Evolutionary conservation across 2,329 filamentous ascomycete species (phyloP).

Genomic region (Aspergillus ochraceoroseus): DNA sequence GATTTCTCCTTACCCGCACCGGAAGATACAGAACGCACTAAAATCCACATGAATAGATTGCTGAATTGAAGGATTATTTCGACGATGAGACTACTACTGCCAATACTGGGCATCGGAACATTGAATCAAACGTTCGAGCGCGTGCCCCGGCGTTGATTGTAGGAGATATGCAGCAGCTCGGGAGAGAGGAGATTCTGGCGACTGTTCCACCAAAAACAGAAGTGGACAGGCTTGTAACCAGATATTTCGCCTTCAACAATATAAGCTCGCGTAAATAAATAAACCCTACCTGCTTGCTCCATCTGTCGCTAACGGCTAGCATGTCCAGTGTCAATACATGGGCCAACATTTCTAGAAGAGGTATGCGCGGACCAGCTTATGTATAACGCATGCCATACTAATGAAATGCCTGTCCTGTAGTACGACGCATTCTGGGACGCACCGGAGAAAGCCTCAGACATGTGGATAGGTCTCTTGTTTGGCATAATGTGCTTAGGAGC

Average conservation of each 20-base stretch:
- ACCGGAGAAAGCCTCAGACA: not conserved
- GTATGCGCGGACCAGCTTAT: not conserved
- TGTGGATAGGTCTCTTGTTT: constrained; percentile 8
- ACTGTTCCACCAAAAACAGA: not conserved
- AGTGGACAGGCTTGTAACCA: constrained; percentile 1
- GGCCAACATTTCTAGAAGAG: constrained; percentile 6
- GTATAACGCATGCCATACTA: not conserved
- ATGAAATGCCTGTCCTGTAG: not conserved
- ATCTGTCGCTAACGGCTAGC: not conserved
- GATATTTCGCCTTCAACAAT: constrained; percentile 8
- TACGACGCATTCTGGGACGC: constrained; percentile 6
- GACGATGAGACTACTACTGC: no score
- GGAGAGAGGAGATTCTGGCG: constrained; percentile 2
- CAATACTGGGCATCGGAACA: no score
- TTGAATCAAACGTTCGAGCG: not conserved
- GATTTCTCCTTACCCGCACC: not conserved
- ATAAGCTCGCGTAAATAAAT: constrained; percentile 5
- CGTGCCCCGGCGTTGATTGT: constrained; percentile 1
- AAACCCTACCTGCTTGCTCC: no score
- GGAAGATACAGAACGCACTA: not conserved
- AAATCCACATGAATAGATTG: no score
- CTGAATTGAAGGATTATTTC: constrained; percentile 4
- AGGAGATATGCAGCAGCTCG: not conserved
- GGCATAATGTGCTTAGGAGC: constrained; percentile 6
- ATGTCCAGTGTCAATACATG: constrained; percentile 3